Base-by-base conservation (phyloP, 1,284 basidiomycete species). In the Ustilago tritici region DNA sequence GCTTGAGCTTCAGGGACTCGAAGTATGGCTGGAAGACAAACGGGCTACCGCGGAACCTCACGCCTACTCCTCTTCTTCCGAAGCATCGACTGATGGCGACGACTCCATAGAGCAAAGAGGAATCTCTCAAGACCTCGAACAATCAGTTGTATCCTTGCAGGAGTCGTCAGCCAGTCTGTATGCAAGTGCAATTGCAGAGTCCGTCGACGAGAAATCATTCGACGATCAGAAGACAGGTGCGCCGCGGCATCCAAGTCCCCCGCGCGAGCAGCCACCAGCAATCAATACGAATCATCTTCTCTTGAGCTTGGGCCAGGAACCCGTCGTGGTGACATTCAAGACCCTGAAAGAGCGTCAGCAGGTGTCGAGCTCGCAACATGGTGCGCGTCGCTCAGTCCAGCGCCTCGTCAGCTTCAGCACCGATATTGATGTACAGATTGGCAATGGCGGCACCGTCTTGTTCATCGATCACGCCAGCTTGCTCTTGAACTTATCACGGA, bases 81-180 rank as follows among this genome's bases (percentile, higher is more conserved):
- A 68, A 15, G 47, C 54, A 0, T 73, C 70, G 9, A 19, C 19
- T 7, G 11, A 50, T 7, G 61, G 65, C 3, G 58, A 56, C 15
- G 32, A 43, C 8, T 19, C 43, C 5, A 35, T 19, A 2, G 36
- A 10, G 4, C 36, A 11, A 8, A 17, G 9, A 8, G 32, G 3
- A 50, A 31, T 12, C 11, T 36, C 12, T 28, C 49, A 43, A 4
- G 40, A 56, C n/a, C 36, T 70, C 56, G 52, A 38, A 1, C 54
- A 61, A 15, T 70, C 73, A 4, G 54, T 56, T 6, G 69, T 56
- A 3, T 65, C 64, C 10, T 46, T 78, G 17, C 59, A 60, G 38
- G 64, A 74, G 40, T 77, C 70, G 1, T 59, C 67, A 5, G 67
- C 72, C 19, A 81, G 76, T 31, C 60, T 82, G 1, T 78, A 76